These are phyloP conservation scores for Phytophthora lateralis DNA, from an alignment of 352 stramenopile species.

Conservation along the genomic window DNA sequence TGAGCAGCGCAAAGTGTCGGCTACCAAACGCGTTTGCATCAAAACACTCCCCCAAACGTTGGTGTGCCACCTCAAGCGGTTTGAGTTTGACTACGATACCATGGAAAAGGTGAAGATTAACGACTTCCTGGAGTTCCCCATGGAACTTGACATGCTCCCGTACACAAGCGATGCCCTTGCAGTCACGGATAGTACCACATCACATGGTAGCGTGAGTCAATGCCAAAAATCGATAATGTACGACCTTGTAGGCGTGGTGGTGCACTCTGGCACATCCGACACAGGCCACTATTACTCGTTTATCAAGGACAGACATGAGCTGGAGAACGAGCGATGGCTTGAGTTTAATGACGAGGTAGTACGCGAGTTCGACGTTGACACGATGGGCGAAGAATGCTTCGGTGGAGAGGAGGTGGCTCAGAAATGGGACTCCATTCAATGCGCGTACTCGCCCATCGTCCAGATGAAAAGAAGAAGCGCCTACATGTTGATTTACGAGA, in stretches of 20 bases:
- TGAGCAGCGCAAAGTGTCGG: constrained; percentile 68
- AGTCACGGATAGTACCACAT: constrained; percentile 1
- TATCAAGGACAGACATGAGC: constrained; percentile 74
- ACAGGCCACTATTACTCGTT: constrained; percentile 96
- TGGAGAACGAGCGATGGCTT: constrained; percentile 63
- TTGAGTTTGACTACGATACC: constrained; percentile 90
- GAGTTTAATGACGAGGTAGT: constrained; percentile 94
- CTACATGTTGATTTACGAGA: constrained; percentile 85
- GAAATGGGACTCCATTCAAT: constrained; percentile 50
- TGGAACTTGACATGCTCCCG: constrained; percentile 89
- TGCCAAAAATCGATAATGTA: constrained; percentile 58
- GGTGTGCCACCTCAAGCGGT: constrained; percentile 87
- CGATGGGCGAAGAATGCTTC: constrained; percentile 89
- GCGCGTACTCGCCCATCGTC: constrained; percentile 35
- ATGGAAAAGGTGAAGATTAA: constrained; percentile 92
- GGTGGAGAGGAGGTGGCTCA: constrained; percentile 83
- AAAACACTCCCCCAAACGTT: constrained; percentile 79
- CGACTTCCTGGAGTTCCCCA: constrained; percentile 83
- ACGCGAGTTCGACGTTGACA: constrained; percentile 72
- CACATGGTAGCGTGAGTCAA: neutral
- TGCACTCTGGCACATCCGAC: constrained; percentile 92
- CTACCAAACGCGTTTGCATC: constrained; percentile 85
- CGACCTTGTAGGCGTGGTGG: constrained; percentile 90
- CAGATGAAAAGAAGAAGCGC: constrained; percentile 74
- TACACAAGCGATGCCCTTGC: constrained; percentile 82